Base-by-base conservation (phyloP, 1,284 basidiomycete species). In the Fomitiporia mediterranea region DNA sequence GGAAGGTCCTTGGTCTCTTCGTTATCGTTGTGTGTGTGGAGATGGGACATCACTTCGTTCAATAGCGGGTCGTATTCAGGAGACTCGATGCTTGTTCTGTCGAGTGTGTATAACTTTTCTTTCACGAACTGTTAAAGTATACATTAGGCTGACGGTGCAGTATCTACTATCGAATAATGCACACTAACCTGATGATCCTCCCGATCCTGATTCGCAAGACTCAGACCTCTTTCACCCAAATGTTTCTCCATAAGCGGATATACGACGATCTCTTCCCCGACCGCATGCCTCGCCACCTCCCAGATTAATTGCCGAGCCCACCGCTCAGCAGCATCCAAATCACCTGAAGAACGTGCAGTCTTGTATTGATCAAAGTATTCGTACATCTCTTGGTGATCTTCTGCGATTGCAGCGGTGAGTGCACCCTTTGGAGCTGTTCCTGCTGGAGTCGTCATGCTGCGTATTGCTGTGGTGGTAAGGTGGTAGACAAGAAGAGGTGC, bases 181-280 rank as follows among this genome's bases (percentile, higher is more conserved):
- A 61, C 67, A n/a, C 60, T n/a, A n/a, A 81, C 81, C 68, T 77
- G 74, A 62, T 85, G 83, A n/a, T 85, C 81, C 9, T 66, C 70
- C 6, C 83, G 72, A 63, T 86, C 84, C 34, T 80, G 68, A 60
- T 84, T 74, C 0, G 83, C 78, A 28, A 85, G 74, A 53, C 76
- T 61, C 54, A 69, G 68, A 0, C 83, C 84, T 60, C 78, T 67
- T 1, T 69, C 67, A 2, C 82, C 82, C 51, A 86, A 73, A 58
- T 80, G 71, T 61, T 80, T 72, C 67, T 86, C 82, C 75, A 86
- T 79, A 51, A 85, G 72, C 4, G 84, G 84, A 62, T 86, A 84
- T 1, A 84, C 78, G 19, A 86, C 74, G 47, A 85, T 77, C 66
- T 86, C 84, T 65, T 86, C 83, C 4, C 79, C 82, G 2, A 82